Conservation (phyloP, 108 stramenopile genomes). For the Cylindrotheca fusiformis region DNA sequence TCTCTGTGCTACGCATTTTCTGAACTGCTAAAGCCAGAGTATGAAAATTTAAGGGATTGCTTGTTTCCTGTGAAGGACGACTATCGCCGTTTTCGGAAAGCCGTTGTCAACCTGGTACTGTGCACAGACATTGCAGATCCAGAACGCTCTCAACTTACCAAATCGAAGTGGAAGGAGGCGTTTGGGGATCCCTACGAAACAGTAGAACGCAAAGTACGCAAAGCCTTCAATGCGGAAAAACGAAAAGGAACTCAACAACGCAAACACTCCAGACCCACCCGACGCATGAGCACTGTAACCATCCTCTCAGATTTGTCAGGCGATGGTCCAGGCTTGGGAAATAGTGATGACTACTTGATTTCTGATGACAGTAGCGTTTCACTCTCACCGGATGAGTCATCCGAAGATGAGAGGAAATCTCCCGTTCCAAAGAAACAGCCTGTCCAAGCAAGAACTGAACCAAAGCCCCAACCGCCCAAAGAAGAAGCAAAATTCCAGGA, state of each 20-base stretch:
- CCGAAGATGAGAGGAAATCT: no score
- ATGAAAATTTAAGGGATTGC: conserved; percentile 34
- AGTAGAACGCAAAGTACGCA: conserved; percentile 40
- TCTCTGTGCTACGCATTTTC: conserved; percentile 67
- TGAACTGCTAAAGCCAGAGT: conserved; percentile 47
- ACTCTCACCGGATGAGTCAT: background rate
- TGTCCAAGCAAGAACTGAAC: no score
- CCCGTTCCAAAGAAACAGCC: no score
- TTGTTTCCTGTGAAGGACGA: conserved; percentile 53
- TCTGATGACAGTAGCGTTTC: background rate
- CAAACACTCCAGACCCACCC: conserved; percentile 1
- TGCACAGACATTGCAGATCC: conserved; percentile 51
- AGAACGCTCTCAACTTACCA: conserved; percentile 66
- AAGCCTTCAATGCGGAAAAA: conserved; percentile 35
- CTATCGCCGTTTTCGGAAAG: conserved; percentile 56
- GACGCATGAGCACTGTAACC: conserved; percentile 16
- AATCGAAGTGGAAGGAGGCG: conserved; percentile 79
- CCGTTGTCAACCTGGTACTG: conserved; percentile 55
- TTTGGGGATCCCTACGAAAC: conserved; percentile 74
- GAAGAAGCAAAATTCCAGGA: no score
- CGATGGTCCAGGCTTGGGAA: background rate
- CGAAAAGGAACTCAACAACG: conserved; percentile 23
- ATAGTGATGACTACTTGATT: background rate
- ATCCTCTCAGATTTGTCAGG: conserved; percentile 20
- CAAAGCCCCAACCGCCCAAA: no score